Evolutionary conservation across 192 early-diverging fungal species (phyloP).

Genomic region (Diversispora epigaea): DNA sequence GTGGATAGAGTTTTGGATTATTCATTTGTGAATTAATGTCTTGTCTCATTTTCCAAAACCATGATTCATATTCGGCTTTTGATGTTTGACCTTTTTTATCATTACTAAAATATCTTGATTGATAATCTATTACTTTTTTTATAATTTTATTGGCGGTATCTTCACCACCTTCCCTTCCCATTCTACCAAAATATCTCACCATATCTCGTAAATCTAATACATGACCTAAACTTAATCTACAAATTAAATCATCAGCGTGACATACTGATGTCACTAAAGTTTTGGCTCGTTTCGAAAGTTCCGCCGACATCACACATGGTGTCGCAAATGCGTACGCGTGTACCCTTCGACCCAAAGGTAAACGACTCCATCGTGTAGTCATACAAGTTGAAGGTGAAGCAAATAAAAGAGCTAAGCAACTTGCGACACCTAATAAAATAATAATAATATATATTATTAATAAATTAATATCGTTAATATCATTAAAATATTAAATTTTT

Average conservation of each 20-base stretch:
- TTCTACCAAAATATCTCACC: constrained; percentile 18
- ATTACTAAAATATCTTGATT: constrained; percentile 11
- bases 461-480: background rate
- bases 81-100: background rate
- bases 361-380: constrained; percentile 39
- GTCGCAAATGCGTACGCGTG: constrained; percentile 47
- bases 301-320: constrained; percentile 48
- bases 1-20: constrained; percentile 40
- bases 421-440: constrained; percentile 36
- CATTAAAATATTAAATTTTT: background rate
- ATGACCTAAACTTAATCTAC: constrained; percentile 40
- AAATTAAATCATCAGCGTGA: constrained; percentile 40
- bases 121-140: constrained; percentile 33
- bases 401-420: constrained; percentile 44
- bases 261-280: constrained; percentile 44
- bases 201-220: constrained; percentile 36
- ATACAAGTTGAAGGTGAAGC: constrained; percentile 44
- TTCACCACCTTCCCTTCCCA: constrained; percentile 20
- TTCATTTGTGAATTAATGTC: constrained; percentile 1
- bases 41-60: constrained; percentile 16
- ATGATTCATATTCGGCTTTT: constrained; percentile 23
- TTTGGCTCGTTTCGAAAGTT: constrained; percentile 40
- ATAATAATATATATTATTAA: background rate
- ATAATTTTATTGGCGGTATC: constrained; percentile 28
- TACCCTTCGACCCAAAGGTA: constrained; percentile 47